phyloP scores from a whole-genome alignment of 2,329 filamentous ascomycete genomes.

The Cordyceps fumosorosea region DNA sequence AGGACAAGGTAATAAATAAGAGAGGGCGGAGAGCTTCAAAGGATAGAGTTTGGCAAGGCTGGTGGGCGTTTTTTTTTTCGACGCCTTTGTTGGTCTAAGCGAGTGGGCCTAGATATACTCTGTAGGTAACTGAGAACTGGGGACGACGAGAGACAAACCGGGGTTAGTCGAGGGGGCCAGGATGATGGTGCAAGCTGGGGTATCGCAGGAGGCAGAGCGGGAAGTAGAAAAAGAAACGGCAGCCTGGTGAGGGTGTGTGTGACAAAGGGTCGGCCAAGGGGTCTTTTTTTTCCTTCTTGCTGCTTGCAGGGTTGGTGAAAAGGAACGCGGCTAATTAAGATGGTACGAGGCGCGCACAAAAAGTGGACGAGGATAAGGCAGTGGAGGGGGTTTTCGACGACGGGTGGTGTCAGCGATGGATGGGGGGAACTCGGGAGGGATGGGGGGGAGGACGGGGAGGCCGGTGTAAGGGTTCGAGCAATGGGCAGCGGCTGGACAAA shows the following conservation, averaged over 20 bases:
- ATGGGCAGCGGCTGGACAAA: not conserved
- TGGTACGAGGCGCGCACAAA: conserved; percentile 6
- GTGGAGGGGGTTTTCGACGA: not conserved
- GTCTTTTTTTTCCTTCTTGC: not conserved
- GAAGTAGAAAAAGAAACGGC: not conserved
- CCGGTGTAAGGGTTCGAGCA: not conserved
- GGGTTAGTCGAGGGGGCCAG: conserved; percentile 2
- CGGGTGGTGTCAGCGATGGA: not conserved
- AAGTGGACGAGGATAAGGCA: not conserved
- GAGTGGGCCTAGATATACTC: not conserved
- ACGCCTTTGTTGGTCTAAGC: conserved; percentile 10
- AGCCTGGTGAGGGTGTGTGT: not conserved
- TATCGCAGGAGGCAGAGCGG: not conserved
- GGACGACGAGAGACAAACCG: not conserved
- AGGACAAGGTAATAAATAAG: not conserved
- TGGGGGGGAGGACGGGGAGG: not conserved
- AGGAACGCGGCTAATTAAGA: conserved; percentile 2
- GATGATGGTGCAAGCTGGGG: not conserved
- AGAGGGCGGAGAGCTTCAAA: not conserved
- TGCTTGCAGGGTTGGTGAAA: not conserved
- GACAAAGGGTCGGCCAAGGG: not conserved
- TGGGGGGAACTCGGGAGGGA: not conserved
- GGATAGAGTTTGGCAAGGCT: conserved; percentile 7
- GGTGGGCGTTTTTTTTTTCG: conserved; percentile 4
- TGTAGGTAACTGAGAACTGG: not conserved